Conservation (phyloP, 129 eudicot species). For the carrot (Daucus carota) region DH1_v3.0 NC_030386.2:17156001-17156500, state of each 20-base stretch:
- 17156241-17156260: neutral
- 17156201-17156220: neutral
- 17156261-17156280: neutral
- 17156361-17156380: neutral
- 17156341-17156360: slow-evolving; percentile 5
- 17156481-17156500: slow-evolving; percentile 4
- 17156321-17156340: neutral
- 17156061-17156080: neutral
- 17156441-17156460: neutral
- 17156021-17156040: neutral
- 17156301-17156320: neutral
- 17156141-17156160: slow-evolving; percentile 7
- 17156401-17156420: neutral
- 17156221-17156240: neutral
- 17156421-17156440: neutral
- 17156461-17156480: neutral
- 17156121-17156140: slow-evolving; percentile 6
- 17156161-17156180: neutral
- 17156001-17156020: neutral
- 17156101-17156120: neutral
- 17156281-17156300: neutral
- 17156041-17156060: neutral
- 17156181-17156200: slow-evolving; percentile 7
- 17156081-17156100: neutral
- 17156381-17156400: neutral